Conservation (phyloP, 2,329 filamentous ascomycete genomes). For the Xylariales sp. region DNA sequence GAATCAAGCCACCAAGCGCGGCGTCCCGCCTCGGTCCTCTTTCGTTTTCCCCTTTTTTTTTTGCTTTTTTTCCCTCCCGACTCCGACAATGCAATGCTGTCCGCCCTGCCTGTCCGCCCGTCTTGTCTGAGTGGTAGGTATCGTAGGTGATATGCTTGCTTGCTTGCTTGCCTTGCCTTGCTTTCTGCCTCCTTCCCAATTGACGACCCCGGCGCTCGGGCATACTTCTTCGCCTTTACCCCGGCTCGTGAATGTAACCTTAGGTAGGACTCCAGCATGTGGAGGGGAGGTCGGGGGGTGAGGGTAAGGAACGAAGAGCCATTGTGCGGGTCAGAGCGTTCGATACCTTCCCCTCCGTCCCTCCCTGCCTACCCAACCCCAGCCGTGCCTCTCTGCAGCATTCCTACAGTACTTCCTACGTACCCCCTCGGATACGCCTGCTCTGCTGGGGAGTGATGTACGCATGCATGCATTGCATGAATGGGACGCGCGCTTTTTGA, state of each 20-base stretch:
- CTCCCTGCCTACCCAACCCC: neutral
- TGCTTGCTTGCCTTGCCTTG: neutral
- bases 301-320: neutral
- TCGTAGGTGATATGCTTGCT: neutral
- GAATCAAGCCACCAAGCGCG: constrained; percentile 21
- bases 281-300: neutral
- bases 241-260: constrained; percentile 7
- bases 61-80: neutral
- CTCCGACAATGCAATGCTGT: neutral
- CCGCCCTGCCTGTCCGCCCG: too few relatives aligned
- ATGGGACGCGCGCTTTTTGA: neutral
- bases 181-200: constrained; percentile 14
- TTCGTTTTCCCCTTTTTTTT: neutral
- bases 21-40: constrained; percentile 3
- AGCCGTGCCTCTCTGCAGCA: constrained; percentile 2
- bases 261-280: neutral
- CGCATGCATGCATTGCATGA: neutral
- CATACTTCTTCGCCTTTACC: constrained; percentile 1
- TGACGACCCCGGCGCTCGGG: constrained; percentile 11
- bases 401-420: neutral
- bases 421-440: constrained; percentile 9
- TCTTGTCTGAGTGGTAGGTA: too few relatives aligned
- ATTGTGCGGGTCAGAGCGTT: neutral
- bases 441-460: constrained; percentile 5
- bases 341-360: neutral